phyloP scores from a whole-genome alignment of 306 rosid genomes.

The Lupinus albus region DNA sequence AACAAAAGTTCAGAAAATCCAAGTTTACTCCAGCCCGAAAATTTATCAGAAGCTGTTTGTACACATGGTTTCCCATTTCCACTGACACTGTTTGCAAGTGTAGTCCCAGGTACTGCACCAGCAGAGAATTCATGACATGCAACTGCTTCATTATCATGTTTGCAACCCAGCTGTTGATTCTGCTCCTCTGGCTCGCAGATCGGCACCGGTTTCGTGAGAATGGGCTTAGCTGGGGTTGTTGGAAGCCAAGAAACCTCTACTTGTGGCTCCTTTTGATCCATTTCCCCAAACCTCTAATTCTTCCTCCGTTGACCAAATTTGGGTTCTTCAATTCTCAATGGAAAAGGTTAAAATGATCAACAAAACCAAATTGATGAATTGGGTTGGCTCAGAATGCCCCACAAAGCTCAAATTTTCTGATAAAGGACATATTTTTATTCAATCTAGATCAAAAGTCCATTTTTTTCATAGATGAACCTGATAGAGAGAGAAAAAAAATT shows the following conservation, averaged over 20 bases:
- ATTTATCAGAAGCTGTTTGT: background rate
- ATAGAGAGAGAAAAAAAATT: background rate
- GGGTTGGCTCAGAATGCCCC: background rate
- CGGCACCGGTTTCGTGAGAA: constrained; percentile 41
- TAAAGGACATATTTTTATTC: constrained; percentile 30
- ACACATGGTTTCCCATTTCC: constrained; percentile 16
- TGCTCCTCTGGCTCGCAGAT: constrained; percentile 42
- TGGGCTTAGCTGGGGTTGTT: constrained; percentile 42
- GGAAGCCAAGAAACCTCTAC: constrained; percentile 44
- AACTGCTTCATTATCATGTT: constrained; percentile 34
- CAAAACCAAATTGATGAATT: background rate
- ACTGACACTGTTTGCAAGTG: background rate
- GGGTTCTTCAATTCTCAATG: constrained; percentile 12
- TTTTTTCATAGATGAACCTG: constrained; percentile 33
- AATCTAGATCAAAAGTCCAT: constrained; percentile 25
- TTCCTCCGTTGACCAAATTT: constrained; percentile 2
- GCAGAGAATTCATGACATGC: constrained; percentile 47
- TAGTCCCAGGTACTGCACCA: background rate
- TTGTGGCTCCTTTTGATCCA: constrained; percentile 12
- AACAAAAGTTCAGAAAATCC: constrained; percentile 31
- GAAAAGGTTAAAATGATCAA: background rate
- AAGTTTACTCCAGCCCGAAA: constrained; percentile 1
- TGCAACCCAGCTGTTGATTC: constrained; percentile 10
- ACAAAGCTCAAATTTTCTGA: constrained; percentile 35
- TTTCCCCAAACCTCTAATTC: constrained; percentile 43